Evolutionary conservation across 1,284 basidiomycete genomes (phyloP).

Genomic region (Lignosus rhinocerotis): DNA sequence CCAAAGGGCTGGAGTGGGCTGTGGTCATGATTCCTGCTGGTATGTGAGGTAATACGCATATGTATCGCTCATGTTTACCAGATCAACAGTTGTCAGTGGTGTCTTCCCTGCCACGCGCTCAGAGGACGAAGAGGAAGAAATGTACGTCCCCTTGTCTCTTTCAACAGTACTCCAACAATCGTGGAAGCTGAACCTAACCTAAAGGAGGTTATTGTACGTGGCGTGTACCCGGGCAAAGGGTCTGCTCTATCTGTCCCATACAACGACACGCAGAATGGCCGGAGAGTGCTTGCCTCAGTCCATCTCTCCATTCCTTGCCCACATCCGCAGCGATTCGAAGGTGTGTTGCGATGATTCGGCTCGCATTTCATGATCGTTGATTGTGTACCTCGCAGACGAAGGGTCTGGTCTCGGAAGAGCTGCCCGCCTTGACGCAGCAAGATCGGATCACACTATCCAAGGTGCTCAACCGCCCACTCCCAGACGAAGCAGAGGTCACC

Average conservation of each 20-base stretch:
- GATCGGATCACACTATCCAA: conserved; percentile 23
- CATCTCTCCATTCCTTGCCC: conserved; percentile 50
- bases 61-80: too few species aligned
- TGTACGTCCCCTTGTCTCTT: conserved; percentile 45
- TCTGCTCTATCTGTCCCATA: conserved; percentile 66
- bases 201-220: conserved; percentile 82
- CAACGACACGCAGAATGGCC: conserved; percentile 49
- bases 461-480: conserved; percentile 41
- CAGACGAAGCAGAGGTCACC: conserved; percentile 44
- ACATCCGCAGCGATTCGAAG: conserved; percentile 36
- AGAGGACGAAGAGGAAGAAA: conserved; percentile 82
- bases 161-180: not conserved
- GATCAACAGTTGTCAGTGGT: conserved; percentile 66
- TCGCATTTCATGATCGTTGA: not conserved
- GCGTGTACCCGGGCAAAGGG: conserved; percentile 88
- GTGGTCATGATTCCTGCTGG: conserved; percentile 80
- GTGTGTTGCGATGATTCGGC: conserved; percentile 30
- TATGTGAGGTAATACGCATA: conserved; percentile 27
- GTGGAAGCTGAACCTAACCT: not conserved
- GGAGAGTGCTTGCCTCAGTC: conserved; percentile 46
- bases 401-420: conserved; percentile 15
- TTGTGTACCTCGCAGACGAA: conserved; percentile 4
- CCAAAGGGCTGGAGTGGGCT: conserved; percentile 93
- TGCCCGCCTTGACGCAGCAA: conserved; percentile 12
- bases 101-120: conserved; percentile 80